A percentile compares a stretch with the other conserved stretches of the same genome.
These are phyloP conservation scores for Withania somnifera DNA, from an alignment of 305 asterid genomes.

Conservation along the genomic window DNA sequence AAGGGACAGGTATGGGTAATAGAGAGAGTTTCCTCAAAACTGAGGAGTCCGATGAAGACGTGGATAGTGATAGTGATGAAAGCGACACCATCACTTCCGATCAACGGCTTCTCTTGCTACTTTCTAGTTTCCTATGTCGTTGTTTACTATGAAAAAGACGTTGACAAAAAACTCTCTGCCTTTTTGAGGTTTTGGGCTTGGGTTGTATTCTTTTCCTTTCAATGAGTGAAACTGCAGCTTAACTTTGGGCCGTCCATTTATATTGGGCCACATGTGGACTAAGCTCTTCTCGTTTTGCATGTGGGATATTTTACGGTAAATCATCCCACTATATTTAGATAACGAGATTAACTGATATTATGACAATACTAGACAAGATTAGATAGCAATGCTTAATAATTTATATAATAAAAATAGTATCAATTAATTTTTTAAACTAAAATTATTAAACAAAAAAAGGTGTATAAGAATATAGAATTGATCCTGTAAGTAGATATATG, in stretches of 20 bases:
- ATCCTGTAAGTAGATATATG: not conserved
- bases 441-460: not conserved
- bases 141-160: not conserved
- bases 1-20: not conserved
- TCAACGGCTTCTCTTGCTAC: constrained; percentile 10
- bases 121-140: not conserved
- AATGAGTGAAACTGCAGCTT: no score
- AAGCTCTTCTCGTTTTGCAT: no score
- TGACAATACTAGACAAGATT: not conserved
- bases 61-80: not conserved
- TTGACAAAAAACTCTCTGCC: not conserved
- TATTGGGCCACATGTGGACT: not conserved
- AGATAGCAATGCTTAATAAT: not conserved
- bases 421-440: not conserved
- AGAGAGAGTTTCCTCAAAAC: not conserved
- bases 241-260: not conserved
- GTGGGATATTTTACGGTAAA: no score
- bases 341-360: not conserved
- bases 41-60: constrained; percentile 8
- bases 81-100: constrained; percentile 9
- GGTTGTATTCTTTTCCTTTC: not conserved
- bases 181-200: not conserved
- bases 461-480: no score
- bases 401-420: not conserved
- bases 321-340: no score